Conservation (phyloP, 78 protist species). For the Dictyostelium capitatum region DNA sequence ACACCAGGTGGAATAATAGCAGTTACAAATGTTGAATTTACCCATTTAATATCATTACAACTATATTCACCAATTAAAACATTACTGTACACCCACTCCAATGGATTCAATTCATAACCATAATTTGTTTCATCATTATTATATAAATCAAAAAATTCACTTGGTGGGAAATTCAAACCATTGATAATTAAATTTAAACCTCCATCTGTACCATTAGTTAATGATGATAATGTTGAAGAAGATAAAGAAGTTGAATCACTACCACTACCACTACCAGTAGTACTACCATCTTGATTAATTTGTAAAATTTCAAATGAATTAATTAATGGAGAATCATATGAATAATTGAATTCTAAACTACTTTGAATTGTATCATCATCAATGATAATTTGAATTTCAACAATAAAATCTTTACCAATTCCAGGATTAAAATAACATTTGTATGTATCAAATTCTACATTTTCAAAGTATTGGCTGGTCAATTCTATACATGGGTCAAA, state of each 20-base stretch:
- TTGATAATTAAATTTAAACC: not conserved
- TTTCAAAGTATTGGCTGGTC: not conserved
- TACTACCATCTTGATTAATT: not conserved
- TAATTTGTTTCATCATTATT: not conserved
- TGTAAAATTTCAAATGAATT: not conserved
- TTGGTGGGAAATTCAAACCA: conserved; percentile 7
- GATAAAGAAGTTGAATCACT: not conserved
- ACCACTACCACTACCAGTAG: not conserved
- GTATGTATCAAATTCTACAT: conserved; percentile 5
- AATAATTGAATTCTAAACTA: not conserved
- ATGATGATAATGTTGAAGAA: not conserved
- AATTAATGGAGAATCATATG: not conserved
- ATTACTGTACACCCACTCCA: not conserved
- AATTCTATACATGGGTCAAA: conserved; percentile 1
- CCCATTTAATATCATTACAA: conserved; percentile 12
- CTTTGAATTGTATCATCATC: not conserved
- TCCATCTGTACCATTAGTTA: not conserved
- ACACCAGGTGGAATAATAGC: conserved; percentile 46
- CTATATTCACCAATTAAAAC: not conserved
- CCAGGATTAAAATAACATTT: not conserved
- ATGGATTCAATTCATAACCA: not conserved
- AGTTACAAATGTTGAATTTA: not conserved
- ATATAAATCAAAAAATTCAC: not conserved
- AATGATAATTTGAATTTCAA: not conserved
- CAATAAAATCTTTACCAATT: not conserved